phyloP scores from a whole-genome alignment of 306 rosid genomes.

The Cucurbita moschata region DNA sequence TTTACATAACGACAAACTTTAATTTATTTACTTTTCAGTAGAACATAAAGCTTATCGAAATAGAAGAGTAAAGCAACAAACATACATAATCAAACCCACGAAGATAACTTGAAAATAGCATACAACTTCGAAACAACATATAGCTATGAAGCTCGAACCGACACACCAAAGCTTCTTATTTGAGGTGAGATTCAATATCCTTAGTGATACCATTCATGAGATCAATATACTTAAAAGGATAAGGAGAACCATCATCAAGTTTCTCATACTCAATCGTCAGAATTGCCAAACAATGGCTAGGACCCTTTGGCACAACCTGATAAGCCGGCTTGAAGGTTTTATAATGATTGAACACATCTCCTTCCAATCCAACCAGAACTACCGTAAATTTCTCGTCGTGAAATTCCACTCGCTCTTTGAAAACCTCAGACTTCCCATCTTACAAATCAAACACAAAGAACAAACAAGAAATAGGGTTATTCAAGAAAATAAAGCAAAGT shows the following conservation, averaged over 20 bases:
- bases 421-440: conserved; percentile 8
- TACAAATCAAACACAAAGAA: not conserved
- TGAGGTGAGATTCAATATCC: too few species aligned
- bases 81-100: too few species aligned
- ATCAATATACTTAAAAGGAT: not conserved
- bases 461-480: too few species aligned
- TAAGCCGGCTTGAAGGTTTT: conserved; percentile 6
- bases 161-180: too few species aligned
- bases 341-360: conserved; percentile 17
- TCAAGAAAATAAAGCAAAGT: too few species aligned
- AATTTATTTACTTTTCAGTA: too few species aligned
- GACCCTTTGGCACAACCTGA: conserved; percentile 11
- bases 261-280: not conserved
- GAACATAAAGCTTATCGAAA: too few species aligned
- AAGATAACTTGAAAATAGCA: too few species aligned
- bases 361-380: conserved; percentile 14
- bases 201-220: not conserved
- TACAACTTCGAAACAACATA: too few species aligned
- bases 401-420: conserved; percentile 23
- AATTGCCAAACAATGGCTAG: not conserved
- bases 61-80: too few species aligned
- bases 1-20: too few species aligned
- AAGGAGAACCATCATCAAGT: not conserved
- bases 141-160: too few species aligned
- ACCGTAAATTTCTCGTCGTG: conserved; percentile 8